Evolutionary conservation across 2,329 filamentous ascomycete genomes (phyloP), one percentile per base, ranked within the genome.

Genomic region (Penicillium sumatraense): DNA sequence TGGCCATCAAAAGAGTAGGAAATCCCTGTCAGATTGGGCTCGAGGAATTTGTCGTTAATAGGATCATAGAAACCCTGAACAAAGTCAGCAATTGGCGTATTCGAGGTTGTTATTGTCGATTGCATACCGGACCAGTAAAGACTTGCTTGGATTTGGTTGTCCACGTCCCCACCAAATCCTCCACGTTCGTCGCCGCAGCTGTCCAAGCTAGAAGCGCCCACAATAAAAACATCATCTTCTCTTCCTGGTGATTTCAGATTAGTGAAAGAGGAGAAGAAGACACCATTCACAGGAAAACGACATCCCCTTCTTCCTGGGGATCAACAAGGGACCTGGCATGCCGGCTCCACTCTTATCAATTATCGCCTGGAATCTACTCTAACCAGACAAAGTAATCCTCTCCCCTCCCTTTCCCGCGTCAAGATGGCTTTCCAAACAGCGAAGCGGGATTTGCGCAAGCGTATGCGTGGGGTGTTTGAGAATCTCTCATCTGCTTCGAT

Each of bases 361-460:
- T 62, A 57, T 60, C 59, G 48, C 6, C 44, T 51, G 59, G 54
- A 60, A 62, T 58, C 57, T 42, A 5, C 20, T 21, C 14, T 42
- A 31, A 31, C 29, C 40, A 40, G 21, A 18, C 5, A 9, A 50
- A 51, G 23, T 36, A 36, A 13, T 24, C 21, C 38, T 54, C 36
- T 31, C 42, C 16, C 38, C 33, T 42, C 48, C 45, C 51, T 57
- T 57, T 61, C 56, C 60, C 55, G 53, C 55, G 53, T 56, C 50
- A 47, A 51, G 57, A 86, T 86, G 81, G 76, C 83, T 49, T 75
- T 92, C 52, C 81, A 81, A 60, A 80, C 82, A 54, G 86, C 89
- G 41, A 96, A 96, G 78, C 87, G 89, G 70, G 87, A 90, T 65
- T 79, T 96, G 58, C 84, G 93, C 54, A 81, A 80, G 59, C 76